These are phyloP conservation scores for Candida incommunis DNA, from an alignment of 805 yeast species.

Conservation along the genomic window DNA sequence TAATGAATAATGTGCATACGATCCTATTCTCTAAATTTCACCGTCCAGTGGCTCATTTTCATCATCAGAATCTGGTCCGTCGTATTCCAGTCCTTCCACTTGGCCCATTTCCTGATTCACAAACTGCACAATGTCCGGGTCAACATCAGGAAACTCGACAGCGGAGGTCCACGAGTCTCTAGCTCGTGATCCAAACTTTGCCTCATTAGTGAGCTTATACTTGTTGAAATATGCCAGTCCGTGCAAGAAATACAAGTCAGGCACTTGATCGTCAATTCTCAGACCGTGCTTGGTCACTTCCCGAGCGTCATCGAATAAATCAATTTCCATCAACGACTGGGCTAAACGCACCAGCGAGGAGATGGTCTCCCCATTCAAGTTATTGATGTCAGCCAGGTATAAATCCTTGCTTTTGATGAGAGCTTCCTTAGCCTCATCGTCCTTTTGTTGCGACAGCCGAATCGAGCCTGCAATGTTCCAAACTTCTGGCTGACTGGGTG, in stretches of 20 bases:
- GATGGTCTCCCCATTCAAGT: slow-evolving; percentile 30
- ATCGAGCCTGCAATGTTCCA: slow-evolving; percentile 76
- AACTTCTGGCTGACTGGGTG: slow-evolving; percentile 52
- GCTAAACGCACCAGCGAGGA: slow-evolving; percentile 64
- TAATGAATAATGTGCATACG: slow-evolving; percentile 16
- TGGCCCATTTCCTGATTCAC: slow-evolving; percentile 20
- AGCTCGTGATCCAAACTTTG: slow-evolving; percentile 17
- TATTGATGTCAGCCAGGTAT: slow-evolving; percentile 24
- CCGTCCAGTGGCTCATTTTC: no score
- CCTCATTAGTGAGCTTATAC: slow-evolving; percentile 3
- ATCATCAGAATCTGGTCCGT: slow-evolving; percentile 16
- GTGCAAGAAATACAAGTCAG: slow-evolving; percentile 73
- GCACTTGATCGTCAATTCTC: slow-evolving; percentile 71
- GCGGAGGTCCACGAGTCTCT: slow-evolving; percentile 26
- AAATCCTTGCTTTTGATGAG: slow-evolving; percentile 58
- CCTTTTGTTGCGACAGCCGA: slow-evolving; percentile 72
- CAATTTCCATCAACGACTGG: slow-evolving; percentile 67
- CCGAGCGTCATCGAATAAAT: slow-evolving; percentile 48
- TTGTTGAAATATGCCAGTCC: slow-evolving; percentile 46
- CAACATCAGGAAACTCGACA: slow-evolving; percentile 36
- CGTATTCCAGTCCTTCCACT: slow-evolving; percentile 35
- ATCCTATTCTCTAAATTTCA: neutral
- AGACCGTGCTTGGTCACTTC: slow-evolving; percentile 52
- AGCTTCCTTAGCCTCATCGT: slow-evolving; percentile 59
- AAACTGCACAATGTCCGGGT: slow-evolving; percentile 37